phyloP scores from a whole-genome alignment of 495 filamentous ascomycete genomes.

The Daldinia concentrica region DNA sequence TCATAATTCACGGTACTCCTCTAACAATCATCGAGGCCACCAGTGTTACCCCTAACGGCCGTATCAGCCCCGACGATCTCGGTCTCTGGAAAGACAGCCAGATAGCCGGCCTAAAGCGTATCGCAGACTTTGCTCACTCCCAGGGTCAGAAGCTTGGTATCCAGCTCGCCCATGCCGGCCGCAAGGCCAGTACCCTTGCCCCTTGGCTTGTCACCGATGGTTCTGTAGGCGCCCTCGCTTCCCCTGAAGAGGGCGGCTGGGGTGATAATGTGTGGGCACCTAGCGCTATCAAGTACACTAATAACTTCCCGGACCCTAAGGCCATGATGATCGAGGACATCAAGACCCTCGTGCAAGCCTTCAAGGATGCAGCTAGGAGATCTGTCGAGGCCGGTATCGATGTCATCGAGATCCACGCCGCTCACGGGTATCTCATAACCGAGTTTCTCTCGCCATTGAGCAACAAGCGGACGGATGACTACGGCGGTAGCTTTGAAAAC shows the following conservation, averaged over 20 bases:
- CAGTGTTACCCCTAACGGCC: conserved; percentile 70
- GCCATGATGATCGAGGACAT: conserved; percentile 71
- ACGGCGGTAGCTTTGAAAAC: conserved; percentile 68
- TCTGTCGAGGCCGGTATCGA: conserved; percentile 75
- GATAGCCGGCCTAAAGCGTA: conserved; percentile 67
- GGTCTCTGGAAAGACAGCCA: conserved; percentile 78
- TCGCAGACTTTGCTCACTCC: conserved; percentile 68
- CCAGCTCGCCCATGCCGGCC: conserved; percentile 78
- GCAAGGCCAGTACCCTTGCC: conserved; percentile 72
- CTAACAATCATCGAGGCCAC: conserved; percentile 76
- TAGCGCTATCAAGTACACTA: conserved; percentile 59
- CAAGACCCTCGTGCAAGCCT: conserved; percentile 67
- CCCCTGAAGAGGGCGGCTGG: conserved; percentile 69
- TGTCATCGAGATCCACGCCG: conserved; percentile 69
- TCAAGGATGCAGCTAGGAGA: conserved; percentile 66
- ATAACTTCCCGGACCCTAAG: conserved; percentile 58
- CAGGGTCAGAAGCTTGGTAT: conserved; percentile 75
- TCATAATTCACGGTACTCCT: conserved; percentile 69
- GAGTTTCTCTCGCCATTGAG: conserved; percentile 70
- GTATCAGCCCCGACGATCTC: conserved; percentile 74
- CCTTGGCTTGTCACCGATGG: conserved; percentile 63
- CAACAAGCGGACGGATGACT: conserved; percentile 67
- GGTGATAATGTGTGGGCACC: conserved; percentile 66
- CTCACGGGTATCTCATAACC: conserved; percentile 71
- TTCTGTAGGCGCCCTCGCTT: conserved; percentile 50